Base-by-base conservation (phyloP, 192 early-diverging fungal species). In the Gryganskiella cystojenkinii region DNA sequence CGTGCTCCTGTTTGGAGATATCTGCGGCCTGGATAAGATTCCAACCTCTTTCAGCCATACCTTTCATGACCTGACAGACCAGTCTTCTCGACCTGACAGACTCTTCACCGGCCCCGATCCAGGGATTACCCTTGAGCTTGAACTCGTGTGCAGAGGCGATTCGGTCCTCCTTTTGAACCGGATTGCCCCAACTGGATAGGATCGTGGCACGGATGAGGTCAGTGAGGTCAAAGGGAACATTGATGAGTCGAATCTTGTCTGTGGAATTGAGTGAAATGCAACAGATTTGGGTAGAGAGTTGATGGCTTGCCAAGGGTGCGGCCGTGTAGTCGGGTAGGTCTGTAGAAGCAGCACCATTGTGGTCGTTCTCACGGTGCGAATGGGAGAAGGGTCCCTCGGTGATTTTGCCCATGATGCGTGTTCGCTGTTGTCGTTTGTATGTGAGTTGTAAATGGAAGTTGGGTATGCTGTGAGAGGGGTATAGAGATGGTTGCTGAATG, bases 181-280 rank as follows among this genome's bases (percentile, higher is more conserved):
- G 19, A n/a, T n/a, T n/a, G 30, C 72, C 72, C 72, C 72, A 75
- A 8, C 37, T 17, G 20, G 31, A 20, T 1, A 27, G 1, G 42
- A 75, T 75, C 22, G 58, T 37, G 3, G 43, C 17, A 3, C 72
- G 55, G 11, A 75, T 58, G 0, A 34, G 40, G 3, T 3, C 24
- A 0, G 45, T 44, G 9, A 75, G 56, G 9, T 50, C 44, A 6
- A 31, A 43, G 15, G 72, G 72, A 7, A 59, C 54, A 2, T 51
- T 64, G 9, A 75, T 56, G 5, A 75, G 64, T 27, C 72, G 72
- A 4, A 75, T 54, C 50, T 67, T 75, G 56, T 75, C 72, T 2
- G 50, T 24, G 27, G 52, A 58, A 27, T 64, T 60, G 20, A 75
- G 59, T 3, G 56, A 50, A 45, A 75, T 61, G 28, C 61, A 60